These are phyloP conservation scores for Sclerotinia nivalis DNA, from an alignment of 2,329 filamentous ascomycete species.

Conservation along the genomic window DNA sequence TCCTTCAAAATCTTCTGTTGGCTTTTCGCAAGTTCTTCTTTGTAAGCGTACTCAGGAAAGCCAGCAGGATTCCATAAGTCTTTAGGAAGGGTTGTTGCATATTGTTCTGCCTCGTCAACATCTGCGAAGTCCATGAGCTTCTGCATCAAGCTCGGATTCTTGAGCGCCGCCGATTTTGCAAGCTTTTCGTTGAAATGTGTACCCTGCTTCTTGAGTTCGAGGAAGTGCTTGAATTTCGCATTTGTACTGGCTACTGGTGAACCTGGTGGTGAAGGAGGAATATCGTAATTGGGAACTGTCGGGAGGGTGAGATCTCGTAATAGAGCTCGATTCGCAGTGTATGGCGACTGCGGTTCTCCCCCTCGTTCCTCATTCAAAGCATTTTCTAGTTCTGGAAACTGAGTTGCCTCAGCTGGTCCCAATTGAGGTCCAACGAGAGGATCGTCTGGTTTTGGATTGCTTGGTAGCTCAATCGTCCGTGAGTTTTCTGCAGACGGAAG, in stretches of 20 bases:
- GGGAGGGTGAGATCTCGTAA: conserved; percentile 75
- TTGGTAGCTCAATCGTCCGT: conserved; percentile 7
- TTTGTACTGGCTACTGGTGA: conserved; percentile 56
- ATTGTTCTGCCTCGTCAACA: conserved; percentile 58
- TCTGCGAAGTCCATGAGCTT: conserved; percentile 72
- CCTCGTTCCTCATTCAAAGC: conserved; percentile 35
- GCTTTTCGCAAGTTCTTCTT: conserved; percentile 51
- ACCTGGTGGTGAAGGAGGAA: conserved; percentile 71
- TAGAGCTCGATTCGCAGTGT: conserved; percentile 63
- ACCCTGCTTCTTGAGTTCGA: conserved; percentile 73
- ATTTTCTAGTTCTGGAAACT: conserved; percentile 13
- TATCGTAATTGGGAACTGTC: conserved; percentile 68
- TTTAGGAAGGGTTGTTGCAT: conserved; percentile 59
- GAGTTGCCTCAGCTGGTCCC: conserved; percentile 34
- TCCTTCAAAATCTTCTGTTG: conserved; percentile 44
- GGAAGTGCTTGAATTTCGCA: conserved; percentile 71
- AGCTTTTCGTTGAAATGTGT: conserved; percentile 78
- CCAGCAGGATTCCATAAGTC: conserved; percentile 59
- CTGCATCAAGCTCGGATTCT: conserved; percentile 70
- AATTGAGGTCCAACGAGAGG: conserved; percentile 37
- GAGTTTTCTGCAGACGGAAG: not conserved
- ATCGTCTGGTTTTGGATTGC: conserved; percentile 26
- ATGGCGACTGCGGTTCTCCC: conserved; percentile 56
- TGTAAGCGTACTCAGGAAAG: conserved; percentile 58
- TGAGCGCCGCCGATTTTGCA: conserved; percentile 63